Evolutionary conservation across 176 grass and related monocot species (phyloP).

Genomic region (Echinochloa phyllopogon): DNA sequence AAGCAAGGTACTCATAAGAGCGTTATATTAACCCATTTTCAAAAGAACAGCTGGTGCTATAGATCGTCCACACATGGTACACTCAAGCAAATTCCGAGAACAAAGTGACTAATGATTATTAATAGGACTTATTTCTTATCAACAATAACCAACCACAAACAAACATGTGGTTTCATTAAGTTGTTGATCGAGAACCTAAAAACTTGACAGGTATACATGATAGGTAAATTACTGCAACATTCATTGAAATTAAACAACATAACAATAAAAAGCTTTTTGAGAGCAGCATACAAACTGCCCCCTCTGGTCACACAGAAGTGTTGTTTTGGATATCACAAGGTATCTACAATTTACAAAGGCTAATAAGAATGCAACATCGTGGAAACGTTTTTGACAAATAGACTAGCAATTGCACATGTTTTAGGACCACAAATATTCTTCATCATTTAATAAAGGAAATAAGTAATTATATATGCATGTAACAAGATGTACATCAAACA

Average conservation of each 20-base stretch:
- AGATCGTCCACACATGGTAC: not conserved
- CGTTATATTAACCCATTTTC: not conserved
- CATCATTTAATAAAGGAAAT: not conserved
- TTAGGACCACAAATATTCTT: not conserved
- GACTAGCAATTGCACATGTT: not conserved
- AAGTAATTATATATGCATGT: conserved; percentile 4
- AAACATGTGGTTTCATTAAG: not conserved
- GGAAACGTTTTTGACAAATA: not conserved
- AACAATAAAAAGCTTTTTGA: not conserved
- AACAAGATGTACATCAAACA: not conserved
- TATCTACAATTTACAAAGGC: not conserved
- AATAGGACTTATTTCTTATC: conserved; percentile 6
- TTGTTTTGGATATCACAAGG: not conserved
- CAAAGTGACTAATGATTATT: not conserved
- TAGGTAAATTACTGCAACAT: not conserved
- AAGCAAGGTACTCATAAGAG: conserved; percentile 17
- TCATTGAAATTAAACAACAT: not conserved
- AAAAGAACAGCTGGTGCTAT: not conserved
- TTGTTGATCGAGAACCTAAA: not conserved
- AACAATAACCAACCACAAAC: not conserved
- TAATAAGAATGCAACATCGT: not conserved
- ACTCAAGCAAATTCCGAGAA: not conserved
- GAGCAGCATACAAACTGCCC: not conserved
- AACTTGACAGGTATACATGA: not conserved
- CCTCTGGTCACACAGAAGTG: not conserved